These are phyloP conservation scores for Taphrina confusa DNA, from an alignment of 1,139 yeast genomes.

Conservation along the genomic window DNA sequence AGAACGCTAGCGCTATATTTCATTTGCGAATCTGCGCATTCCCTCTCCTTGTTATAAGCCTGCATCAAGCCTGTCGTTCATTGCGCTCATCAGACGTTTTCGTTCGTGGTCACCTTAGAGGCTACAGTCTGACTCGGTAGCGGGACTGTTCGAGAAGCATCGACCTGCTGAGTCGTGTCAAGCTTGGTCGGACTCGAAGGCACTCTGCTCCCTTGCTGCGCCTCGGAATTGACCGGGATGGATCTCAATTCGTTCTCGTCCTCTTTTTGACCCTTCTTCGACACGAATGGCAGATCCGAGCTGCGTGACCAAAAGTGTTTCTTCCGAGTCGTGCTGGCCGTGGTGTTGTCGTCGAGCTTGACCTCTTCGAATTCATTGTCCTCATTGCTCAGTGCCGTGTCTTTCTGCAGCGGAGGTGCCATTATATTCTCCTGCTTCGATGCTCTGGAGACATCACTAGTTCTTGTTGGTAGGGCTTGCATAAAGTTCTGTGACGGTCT, in stretches of 20 bases:
- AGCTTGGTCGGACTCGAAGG: too few relatives aligned
- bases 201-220: neutral
- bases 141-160: too few relatives aligned
- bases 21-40: too few relatives aligned
- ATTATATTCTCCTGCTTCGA: neutral
- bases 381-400: neutral
- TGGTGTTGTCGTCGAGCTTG: conserved; percentile 18
- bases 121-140: too few relatives aligned
- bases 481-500: conserved; percentile 2
- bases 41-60: too few relatives aligned
- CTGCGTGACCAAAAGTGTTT: conserved; percentile 31
- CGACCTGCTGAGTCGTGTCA: too few relatives aligned
- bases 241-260: conserved; percentile 13
- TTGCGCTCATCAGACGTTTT: too few relatives aligned
- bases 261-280: conserved; percentile 5
- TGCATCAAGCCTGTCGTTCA: too few relatives aligned
- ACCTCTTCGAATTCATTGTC: conserved; percentile 29
- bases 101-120: too few relatives aligned
- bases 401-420: conserved; percentile 8
- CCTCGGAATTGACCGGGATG: neutral
- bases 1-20: too few relatives aligned
- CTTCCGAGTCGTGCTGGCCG: neutral
- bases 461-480: conserved; percentile 1
- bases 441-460: neutral
- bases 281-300: neutral